phyloP scores from a whole-genome alignment of 1,139 yeast species.

The Entelexis paramagnoliae region DNA sequence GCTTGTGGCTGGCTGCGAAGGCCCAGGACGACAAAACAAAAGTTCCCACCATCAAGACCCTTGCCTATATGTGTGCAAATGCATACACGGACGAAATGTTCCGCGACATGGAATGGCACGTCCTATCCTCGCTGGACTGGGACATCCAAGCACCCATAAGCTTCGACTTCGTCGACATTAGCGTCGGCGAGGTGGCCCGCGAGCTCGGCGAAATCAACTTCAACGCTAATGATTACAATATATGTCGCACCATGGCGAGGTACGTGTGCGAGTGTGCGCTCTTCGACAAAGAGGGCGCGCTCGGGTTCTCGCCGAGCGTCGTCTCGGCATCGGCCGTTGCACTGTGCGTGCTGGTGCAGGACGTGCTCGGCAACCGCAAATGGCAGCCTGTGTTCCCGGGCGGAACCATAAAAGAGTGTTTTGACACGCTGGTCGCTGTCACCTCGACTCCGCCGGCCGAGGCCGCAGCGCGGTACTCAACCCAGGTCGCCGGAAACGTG shows the following conservation, averaged over 20 bases:
- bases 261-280: slow-evolving; percentile 67
- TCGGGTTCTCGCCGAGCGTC: slow-evolving; percentile 39
- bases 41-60: slow-evolving; percentile 71
- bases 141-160: slow-evolving; percentile 48
- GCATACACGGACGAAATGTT: slow-evolving; percentile 87
- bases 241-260: slow-evolving; percentile 34
- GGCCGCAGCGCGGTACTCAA: slow-evolving; percentile 14
- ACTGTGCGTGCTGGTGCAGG: slow-evolving; percentile 49
- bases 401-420: slow-evolving; percentile 21
- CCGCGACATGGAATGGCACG: slow-evolving; percentile 89
- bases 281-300: slow-evolving; percentile 53
- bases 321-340: slow-evolving; percentile 62
- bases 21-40: slow-evolving; percentile 78
- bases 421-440: slow-evolving; percentile 23
- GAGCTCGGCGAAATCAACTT: slow-evolving; percentile 7
- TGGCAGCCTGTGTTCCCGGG: slow-evolving; percentile 24
- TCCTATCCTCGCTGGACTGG: slow-evolving; percentile 80
- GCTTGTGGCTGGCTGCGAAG: slow-evolving; percentile 92
- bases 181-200: slow-evolving; percentile 17
- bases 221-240: slow-evolving; percentile 10
- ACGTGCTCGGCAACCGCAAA: slow-evolving; percentile 33
- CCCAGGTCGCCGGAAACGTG: not conserved
- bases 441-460: slow-evolving; percentile 21
- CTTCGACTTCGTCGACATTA: slow-evolving; percentile 30
- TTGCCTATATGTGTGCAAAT: slow-evolving; percentile 67